These are phyloP conservation scores for Calonectria multiphialidica DNA, from an alignment of 2,329 filamentous ascomycete genomes.

Conservation along the genomic window DNA sequence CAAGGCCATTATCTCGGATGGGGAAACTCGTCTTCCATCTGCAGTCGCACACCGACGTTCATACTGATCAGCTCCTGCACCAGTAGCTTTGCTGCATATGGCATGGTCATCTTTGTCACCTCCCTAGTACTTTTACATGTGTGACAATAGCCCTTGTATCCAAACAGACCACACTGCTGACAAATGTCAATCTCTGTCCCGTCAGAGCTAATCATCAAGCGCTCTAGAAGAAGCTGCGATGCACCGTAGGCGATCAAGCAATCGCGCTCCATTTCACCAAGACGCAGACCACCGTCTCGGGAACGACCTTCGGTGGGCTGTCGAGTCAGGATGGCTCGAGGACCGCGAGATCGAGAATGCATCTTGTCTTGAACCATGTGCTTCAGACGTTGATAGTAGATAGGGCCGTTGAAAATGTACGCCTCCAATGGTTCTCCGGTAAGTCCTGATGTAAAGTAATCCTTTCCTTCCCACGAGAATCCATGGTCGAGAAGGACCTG, in stretches of 20 bases:
- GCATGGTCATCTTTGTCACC: conserved; percentile 94
- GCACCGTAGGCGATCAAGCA: conserved; percentile 98
- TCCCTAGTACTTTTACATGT: conserved; percentile 87
- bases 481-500: conserved; percentile 86
- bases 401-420: conserved; percentile 98
- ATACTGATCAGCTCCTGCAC: conserved; percentile 98
- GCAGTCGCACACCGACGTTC: conserved; percentile 95
- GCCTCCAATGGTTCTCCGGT: conserved; percentile 94
- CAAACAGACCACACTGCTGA: conserved; percentile 93
- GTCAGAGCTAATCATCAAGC: conserved; percentile 94
- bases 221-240: conserved; percentile 89
- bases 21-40: conserved; percentile 94
- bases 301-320: conserved; percentile 97
- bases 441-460: conserved; percentile 94
- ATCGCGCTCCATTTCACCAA: conserved; percentile 99
- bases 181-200: conserved; percentile 94
- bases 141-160: conserved; percentile 94
- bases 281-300: conserved; percentile 87
- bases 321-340: conserved; percentile 89
- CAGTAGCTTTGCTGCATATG: conserved; percentile 95
- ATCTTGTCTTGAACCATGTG: conserved; percentile 99
- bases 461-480: conserved; percentile 97
- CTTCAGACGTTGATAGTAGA: conserved; percentile 99
- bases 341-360: conserved; percentile 93
- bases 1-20: conserved; percentile 58